Conservation (phyloP, 2,329 filamentous ascomycete genomes). For the Spiromastix sp. region DNA sequence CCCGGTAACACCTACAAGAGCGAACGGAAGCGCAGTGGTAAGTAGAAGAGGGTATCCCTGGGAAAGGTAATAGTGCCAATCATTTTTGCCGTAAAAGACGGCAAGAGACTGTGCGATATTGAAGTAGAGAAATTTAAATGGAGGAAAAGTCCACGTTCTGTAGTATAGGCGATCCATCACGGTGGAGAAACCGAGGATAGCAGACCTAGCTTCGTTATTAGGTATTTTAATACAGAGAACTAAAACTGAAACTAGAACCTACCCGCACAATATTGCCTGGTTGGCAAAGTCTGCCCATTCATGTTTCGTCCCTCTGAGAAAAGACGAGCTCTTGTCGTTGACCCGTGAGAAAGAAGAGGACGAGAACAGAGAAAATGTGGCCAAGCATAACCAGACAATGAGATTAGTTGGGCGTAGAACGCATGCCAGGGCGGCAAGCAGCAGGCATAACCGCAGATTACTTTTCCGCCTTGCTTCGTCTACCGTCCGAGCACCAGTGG, state of each 20-base stretch:
- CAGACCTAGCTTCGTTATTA: constrained; percentile 10
- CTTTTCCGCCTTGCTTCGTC: not conserved
- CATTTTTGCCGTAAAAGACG: constrained; percentile 84
- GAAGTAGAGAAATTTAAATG: constrained; percentile 78
- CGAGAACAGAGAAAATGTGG: constrained; percentile 40
- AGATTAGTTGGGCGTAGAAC: constrained; percentile 82
- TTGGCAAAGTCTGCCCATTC: constrained; percentile 42
- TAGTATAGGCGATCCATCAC: constrained; percentile 71
- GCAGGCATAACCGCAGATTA: constrained; percentile 35
- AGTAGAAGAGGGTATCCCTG: constrained; percentile 83
- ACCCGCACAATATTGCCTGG: constrained; percentile 54
- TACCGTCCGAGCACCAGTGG: constrained; percentile 5
- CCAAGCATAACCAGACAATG: constrained; percentile 69
- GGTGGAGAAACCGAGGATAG: constrained; percentile 53
- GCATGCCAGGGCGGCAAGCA: constrained; percentile 70
- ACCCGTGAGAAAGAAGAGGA: not conserved
- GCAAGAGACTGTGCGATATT: constrained; percentile 82
- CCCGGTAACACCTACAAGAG: constrained; percentile 52
- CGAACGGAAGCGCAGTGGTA: constrained; percentile 73
- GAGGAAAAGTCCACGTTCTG: constrained; percentile 76
- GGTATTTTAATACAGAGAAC: no score
- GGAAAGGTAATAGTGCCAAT: constrained; percentile 85
- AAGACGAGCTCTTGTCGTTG: not conserved
- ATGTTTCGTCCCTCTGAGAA: constrained; percentile 7
- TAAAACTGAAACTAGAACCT: no score